Evolutionary conservation across 1,284 basidiomycete genomes (phyloP).

Genomic region (Xanthoconium separans): DNA sequence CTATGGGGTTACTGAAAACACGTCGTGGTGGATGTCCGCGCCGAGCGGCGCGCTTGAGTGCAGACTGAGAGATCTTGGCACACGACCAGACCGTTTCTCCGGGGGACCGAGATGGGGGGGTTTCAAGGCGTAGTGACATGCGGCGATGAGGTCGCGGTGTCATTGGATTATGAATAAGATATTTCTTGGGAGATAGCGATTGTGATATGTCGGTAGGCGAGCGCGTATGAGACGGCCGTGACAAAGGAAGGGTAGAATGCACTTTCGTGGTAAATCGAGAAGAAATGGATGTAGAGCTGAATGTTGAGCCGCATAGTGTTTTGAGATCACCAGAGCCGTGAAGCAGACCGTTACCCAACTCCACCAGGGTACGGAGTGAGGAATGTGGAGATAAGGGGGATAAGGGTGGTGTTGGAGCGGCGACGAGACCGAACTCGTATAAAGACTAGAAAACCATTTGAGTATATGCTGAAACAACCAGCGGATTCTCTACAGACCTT

Average conservation of each 20-base stretch:
- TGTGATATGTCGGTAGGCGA: slow-evolving; percentile 9
- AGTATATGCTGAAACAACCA: slow-evolving; percentile 5
- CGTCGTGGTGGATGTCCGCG: slow-evolving; percentile 18
- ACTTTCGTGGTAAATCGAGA: slow-evolving; percentile 19
- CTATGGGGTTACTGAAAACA: slow-evolving; percentile 27
- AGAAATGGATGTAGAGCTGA: slow-evolving; percentile 22
- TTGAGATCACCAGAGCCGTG: slow-evolving; percentile 19
- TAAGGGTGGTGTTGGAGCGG: not conserved
- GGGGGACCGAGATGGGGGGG: slow-evolving; percentile 2
- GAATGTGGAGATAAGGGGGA: slow-evolving; percentile 21
- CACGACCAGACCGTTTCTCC: slow-evolving; percentile 28
- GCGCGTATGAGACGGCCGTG: slow-evolving; percentile 4
- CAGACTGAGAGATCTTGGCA: slow-evolving; percentile 32
- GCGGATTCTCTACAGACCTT: slow-evolving; percentile 18
- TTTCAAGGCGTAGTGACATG: slow-evolving; percentile 9
- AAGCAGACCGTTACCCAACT: slow-evolving; percentile 4
- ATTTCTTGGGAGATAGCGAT: slow-evolving; percentile 7
- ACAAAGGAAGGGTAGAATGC: slow-evolving; percentile 9
- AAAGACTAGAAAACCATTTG: slow-evolving; percentile 11
- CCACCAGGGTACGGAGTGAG: slow-evolving; percentile 28
- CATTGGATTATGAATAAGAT: slow-evolving; percentile 3
- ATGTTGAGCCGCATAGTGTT: slow-evolving; percentile 18
- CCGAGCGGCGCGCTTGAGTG: slow-evolving; percentile 27
- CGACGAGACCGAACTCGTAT: slow-evolving; percentile 26
- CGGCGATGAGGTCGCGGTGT: slow-evolving; percentile 13